phyloP scores from a whole-genome alignment of 2,329 filamentous ascomycete species.

The Aspergillus vadensis region DNA sequence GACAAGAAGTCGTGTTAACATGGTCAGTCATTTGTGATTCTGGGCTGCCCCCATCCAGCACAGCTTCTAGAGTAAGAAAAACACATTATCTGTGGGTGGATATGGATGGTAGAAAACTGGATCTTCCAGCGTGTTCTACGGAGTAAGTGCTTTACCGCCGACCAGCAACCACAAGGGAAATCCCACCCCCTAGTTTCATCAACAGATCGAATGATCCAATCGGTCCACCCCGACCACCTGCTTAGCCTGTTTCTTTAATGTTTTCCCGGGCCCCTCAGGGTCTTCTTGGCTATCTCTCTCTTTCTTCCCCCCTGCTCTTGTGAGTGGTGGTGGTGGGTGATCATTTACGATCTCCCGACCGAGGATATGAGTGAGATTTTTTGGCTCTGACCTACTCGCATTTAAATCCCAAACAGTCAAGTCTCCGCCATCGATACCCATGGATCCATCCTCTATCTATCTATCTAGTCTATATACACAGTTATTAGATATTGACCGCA shows the following conservation, averaged over 20 bases:
- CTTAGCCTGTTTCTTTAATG: background rate
- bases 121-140: slow-evolving; percentile 8
- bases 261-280: slow-evolving; percentile 5
- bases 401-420: background rate
- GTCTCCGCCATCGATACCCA: background rate
- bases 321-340: background rate
- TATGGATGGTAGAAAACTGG: background rate
- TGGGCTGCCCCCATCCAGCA: no score
- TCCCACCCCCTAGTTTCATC: slow-evolving; percentile 16
- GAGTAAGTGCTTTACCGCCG: background rate
- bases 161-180: background rate
- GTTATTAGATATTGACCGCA: background rate
- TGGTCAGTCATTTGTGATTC: no score
- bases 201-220: slow-evolving; percentile 19
- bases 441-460: background rate
- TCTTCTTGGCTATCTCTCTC: background rate
- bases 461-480: no score
- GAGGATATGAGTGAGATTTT: background rate
- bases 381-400: background rate
- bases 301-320: no score
- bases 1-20: no score
- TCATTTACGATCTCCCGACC: slow-evolving; percentile 1
- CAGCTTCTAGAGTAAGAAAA: no score
- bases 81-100: no score
- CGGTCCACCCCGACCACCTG: slow-evolving; percentile 9